These are phyloP conservation scores for Alloteropsis semialata DNA, from an alignment of 176 grass and related monocot genomes.

Conservation along the genomic window DNA sequence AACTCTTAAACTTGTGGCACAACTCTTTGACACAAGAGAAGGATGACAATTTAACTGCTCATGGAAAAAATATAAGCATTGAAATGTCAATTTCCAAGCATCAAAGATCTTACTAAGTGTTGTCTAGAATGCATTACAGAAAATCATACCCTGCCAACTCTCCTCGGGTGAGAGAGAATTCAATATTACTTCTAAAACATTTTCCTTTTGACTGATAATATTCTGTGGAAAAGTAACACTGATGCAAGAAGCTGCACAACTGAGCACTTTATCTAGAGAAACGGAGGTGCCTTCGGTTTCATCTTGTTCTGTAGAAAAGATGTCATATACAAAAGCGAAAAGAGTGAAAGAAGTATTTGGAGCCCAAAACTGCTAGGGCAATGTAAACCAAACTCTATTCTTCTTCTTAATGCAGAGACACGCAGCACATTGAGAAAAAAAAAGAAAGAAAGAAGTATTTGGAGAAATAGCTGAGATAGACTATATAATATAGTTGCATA, in stretches of 20 bases:
- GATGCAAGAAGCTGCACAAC: conserved; percentile 78
- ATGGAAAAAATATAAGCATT: conserved; percentile 26
- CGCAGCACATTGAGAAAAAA: no score
- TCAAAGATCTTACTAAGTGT: not conserved
- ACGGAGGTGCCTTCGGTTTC: conserved; percentile 62
- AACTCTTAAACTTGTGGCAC: conserved; percentile 59
- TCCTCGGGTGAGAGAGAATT: conserved; percentile 72
- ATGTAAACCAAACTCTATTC: no score
- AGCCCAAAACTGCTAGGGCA: no score
- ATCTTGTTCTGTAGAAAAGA: conserved; percentile 59
- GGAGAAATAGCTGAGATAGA: conserved; percentile 1
- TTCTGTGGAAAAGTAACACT: conserved; percentile 55
- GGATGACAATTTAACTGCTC: conserved; percentile 78
- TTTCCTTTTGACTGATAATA: conserved; percentile 66
- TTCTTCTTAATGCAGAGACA: no score
- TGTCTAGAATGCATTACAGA: conserved; percentile 33
- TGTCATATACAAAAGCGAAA: conserved; percentile 27
- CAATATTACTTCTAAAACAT: conserved; percentile 66
- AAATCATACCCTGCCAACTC: conserved; percentile 75
- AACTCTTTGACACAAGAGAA: conserved; percentile 89
- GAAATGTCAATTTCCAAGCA: conserved; percentile 26
- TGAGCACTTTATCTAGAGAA: conserved; percentile 84
- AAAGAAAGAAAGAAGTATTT: not conserved
- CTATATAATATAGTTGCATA: not conserved
- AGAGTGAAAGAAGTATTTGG: not conserved